These are phyloP conservation scores for Nymphaea colorata DNA, from an alignment of 164 flowering plant species.

Conservation along the genomic window DNA sequence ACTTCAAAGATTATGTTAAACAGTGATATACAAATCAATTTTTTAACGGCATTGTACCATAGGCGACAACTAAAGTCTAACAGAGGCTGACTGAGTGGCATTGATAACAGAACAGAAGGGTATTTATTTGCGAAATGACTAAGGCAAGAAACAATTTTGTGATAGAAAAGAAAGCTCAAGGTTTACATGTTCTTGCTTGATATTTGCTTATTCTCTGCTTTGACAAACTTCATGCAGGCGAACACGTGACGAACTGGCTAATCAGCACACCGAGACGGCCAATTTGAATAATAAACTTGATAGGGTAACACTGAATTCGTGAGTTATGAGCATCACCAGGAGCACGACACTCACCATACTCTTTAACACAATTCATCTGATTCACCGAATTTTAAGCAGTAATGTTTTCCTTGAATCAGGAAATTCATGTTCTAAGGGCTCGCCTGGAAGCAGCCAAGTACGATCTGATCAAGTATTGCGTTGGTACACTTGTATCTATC, in stretches of 20 bases:
- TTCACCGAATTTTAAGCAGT: not conserved
- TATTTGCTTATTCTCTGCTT: too few relatives aligned
- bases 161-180: too few relatives aligned
- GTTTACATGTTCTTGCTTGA: too few relatives aligned
- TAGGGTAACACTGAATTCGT: constrained; percentile 19
- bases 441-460: constrained; percentile 57
- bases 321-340: not conserved
- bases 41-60: too few relatives aligned
- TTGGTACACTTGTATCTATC: constrained; percentile 51
- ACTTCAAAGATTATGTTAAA: too few relatives aligned
- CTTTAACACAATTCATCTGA: not conserved
- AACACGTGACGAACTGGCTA: constrained; percentile 44
- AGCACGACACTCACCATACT: not conserved
- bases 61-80: too few relatives aligned
- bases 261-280: constrained; percentile 47
- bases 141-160: too few relatives aligned
- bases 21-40: too few relatives aligned
- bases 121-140: too few relatives aligned
- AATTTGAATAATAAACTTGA: constrained; percentile 53
- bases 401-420: constrained; percentile 21
- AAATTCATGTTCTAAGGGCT: constrained; percentile 51
- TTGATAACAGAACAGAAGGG: too few relatives aligned
- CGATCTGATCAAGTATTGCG: constrained; percentile 60
- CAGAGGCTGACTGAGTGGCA: too few relatives aligned
- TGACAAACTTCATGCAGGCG: constrained; percentile 22